Conservation (phyloP, 2,329 filamentous ascomycete genomes). For the Magnaporthales sp. region DNA sequence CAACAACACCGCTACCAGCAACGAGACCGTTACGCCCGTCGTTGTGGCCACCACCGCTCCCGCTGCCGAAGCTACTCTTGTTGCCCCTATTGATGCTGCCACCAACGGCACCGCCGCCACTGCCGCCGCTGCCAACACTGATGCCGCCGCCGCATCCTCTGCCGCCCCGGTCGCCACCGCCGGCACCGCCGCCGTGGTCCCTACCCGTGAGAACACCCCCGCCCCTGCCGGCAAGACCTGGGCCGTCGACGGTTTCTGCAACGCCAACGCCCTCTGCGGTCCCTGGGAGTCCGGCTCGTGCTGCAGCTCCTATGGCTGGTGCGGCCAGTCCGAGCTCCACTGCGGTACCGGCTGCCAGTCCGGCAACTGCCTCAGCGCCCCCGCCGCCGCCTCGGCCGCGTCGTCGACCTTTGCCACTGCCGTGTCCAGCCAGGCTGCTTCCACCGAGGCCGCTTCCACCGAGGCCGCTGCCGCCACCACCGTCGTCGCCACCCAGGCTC, state of each 20-base stretch:
- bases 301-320: conserved; percentile 2
- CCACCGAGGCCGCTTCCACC: background rate
- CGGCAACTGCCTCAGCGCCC: background rate
- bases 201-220: background rate
- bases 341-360: conserved; percentile 4
- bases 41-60: too few relatives aligned
- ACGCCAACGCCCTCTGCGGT: background rate
- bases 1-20: background rate
- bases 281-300: background rate
- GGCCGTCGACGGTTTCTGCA: conserved; percentile 1
- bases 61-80: too few relatives aligned
- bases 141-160: background rate
- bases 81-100: too few relatives aligned
- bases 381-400: background rate
- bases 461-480: background rate
- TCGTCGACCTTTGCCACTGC: background rate
- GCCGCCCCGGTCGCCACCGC: background rate
- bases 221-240: background rate
- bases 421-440: background rate
- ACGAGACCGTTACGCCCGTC: too few relatives aligned
- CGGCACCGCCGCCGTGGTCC: background rate
- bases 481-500: background rate
- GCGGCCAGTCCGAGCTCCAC: conserved; percentile 2
- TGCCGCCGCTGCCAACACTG: background rate
- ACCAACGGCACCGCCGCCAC: background rate